Percentiles rank a stretch among this genome's conserved stretches.
phyloP scores from a whole-genome alignment of 495 filamentous ascomycete species.

The Stereocaulon alpinum region DNA sequence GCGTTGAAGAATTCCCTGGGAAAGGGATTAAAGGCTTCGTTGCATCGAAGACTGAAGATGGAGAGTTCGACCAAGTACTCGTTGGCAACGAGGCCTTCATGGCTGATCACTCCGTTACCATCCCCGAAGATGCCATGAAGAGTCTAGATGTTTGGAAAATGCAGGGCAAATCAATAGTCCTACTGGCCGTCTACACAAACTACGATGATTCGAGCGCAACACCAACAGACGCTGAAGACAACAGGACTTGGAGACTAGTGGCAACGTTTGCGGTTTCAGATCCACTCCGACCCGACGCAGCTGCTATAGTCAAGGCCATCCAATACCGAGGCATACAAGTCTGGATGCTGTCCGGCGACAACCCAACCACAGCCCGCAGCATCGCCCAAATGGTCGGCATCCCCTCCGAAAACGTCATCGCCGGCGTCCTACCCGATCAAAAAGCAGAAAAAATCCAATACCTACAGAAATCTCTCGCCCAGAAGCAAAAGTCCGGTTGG shows the following conservation, averaged over 20 bases:
- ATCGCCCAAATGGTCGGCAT: constrained; percentile 69
- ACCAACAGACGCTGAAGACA: neutral
- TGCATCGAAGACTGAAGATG: too few relatives aligned
- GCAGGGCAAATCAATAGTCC: constrained; percentile 47
- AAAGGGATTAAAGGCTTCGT: too few relatives aligned
- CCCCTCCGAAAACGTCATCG: constrained; percentile 60
- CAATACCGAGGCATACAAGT: constrained; percentile 54
- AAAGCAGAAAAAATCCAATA: constrained; percentile 75
- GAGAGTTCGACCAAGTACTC: too few relatives aligned
- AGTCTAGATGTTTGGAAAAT: constrained; percentile 44
- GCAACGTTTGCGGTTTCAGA: constrained; percentile 47
- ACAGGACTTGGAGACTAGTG: constrained; percentile 24
- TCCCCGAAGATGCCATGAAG: constrained; percentile 13
- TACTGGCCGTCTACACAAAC: constrained; percentile 33
- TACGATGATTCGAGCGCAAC: constrained; percentile 10
- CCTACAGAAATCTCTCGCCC: constrained; percentile 43
- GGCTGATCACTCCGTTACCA: neutral
- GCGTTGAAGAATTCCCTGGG: too few relatives aligned
- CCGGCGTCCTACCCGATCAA: constrained; percentile 69
- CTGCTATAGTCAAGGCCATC: constrained; percentile 53
- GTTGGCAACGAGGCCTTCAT: too few relatives aligned
- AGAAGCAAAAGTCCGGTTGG: too few relatives aligned
- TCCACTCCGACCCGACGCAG: constrained; percentile 65
- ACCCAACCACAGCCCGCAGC: constrained; percentile 42
- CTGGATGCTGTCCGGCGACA: constrained; percentile 86